Conservation (phyloP, 1,284 basidiomycete species). For the Neonothopanus nambi region DNA sequence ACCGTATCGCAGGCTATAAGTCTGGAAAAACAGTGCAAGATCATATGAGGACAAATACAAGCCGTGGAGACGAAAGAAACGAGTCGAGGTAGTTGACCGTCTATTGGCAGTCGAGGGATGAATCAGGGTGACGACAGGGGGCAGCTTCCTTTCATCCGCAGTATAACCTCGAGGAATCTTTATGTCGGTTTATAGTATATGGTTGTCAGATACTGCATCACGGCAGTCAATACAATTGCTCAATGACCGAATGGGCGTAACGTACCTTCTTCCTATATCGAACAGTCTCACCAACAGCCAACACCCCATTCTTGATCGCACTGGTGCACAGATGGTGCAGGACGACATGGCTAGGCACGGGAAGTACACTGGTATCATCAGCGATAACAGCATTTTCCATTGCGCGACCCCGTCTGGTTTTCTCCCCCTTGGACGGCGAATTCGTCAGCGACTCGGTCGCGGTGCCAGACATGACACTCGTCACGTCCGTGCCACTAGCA, state of each 20-base stretch:
- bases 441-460: conserved; percentile 3
- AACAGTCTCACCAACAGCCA: conserved; percentile 93
- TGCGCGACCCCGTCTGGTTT: background rate
- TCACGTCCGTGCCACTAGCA: conserved; percentile 43
- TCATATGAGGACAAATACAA: too few species aligned
- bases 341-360: conserved; percentile 93
- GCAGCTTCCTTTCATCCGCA: too few species aligned
- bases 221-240: background rate
- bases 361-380: conserved; percentile 91
- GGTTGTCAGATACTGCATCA: conserved; percentile 52
- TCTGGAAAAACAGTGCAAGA: too few species aligned
- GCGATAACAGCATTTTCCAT: conserved; percentile 39
- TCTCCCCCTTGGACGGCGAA: too few species aligned
- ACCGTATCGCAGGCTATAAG: too few species aligned
- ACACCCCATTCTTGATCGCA: conserved; percentile 90
- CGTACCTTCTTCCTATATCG: conserved; percentile 84
- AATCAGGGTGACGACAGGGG: too few species aligned
- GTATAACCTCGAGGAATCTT: too few species aligned
- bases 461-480: conserved; percentile 14
- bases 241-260: conserved; percentile 1
- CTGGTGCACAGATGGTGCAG: conserved; percentile 95
- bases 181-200: conserved; percentile 56
- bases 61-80: too few species aligned
- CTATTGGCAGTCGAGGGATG: too few species aligned
- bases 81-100: too few species aligned